These are phyloP conservation scores for Herpetomonas samuelpessoai DNA, from an alignment of 208 protist genomes.

Conservation along the genomic window DNA sequence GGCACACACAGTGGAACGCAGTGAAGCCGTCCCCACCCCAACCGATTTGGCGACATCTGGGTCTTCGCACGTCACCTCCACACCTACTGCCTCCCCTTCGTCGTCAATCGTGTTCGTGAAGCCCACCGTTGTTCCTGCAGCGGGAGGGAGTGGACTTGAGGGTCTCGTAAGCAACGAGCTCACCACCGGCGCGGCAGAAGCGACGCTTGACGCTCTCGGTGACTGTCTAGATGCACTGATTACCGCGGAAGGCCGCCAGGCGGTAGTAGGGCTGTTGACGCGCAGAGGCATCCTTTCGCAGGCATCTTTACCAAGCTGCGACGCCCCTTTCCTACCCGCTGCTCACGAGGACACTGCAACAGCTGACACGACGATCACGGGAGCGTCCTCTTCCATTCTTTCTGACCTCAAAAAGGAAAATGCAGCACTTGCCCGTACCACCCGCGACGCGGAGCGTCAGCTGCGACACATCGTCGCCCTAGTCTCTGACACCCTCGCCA, in stretches of 20 bases:
- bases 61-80: too few relatives aligned
- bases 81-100: not conserved
- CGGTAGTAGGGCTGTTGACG: not conserved
- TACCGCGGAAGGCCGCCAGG: not conserved
- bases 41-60: not conserved
- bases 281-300: not conserved
- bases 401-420: not conserved
- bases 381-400: not conserved
- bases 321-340: not conserved
- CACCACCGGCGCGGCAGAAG: not conserved
- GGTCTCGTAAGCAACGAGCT: not conserved
- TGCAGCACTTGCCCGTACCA: not conserved
- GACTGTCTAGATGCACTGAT: not conserved
- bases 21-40: not conserved
- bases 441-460: constrained; percentile 26
- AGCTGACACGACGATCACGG: not conserved
- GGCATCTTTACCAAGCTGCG: not conserved
- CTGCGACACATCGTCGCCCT: constrained; percentile 22
- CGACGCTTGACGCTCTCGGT: not conserved
- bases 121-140: not conserved
- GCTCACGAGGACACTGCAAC: too few relatives aligned
- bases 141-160: too few relatives aligned
- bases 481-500: constrained; percentile 44
- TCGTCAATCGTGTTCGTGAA: not conserved
- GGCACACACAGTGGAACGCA: not conserved